A percentile compares a stretch with the other conserved stretches of the same genome.
Conservation (phyloP, 176 grass and related monocot species). For the Pontederia paniculata region DNA sequence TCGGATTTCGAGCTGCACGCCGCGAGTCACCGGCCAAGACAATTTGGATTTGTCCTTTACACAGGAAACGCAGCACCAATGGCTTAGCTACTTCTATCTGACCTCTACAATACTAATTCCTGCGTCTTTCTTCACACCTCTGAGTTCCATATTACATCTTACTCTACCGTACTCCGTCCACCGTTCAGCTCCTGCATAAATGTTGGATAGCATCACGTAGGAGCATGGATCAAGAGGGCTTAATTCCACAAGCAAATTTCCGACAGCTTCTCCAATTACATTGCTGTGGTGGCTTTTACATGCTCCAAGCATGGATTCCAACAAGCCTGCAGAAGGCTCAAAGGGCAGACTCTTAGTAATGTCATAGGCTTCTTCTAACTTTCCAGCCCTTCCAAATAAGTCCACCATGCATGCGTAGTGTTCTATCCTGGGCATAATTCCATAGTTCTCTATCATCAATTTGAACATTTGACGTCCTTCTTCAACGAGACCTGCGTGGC, state of each 20-base stretch:
- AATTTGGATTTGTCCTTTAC: too few relatives aligned
- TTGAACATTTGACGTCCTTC: slow-evolving; percentile 46
- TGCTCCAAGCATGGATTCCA: slow-evolving; percentile 65
- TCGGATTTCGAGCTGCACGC: too few relatives aligned
- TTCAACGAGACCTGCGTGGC: slow-evolving; percentile 44
- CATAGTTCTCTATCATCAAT: slow-evolving; percentile 33
- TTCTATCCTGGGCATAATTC: slow-evolving; percentile 46
- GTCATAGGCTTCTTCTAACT: slow-evolving; percentile 56
- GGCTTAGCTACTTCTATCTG: slow-evolving; percentile 9
- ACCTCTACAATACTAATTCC: slow-evolving; percentile 40
- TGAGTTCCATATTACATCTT: slow-evolving; percentile 45
- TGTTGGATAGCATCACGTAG: slow-evolving; percentile 69
- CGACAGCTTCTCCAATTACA: slow-evolving; percentile 44
- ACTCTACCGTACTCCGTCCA: slow-evolving; percentile 47
- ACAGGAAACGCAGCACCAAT: too few relatives aligned
- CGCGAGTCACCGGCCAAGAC: too few relatives aligned
- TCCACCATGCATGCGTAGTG: slow-evolving; percentile 72
- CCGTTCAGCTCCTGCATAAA: slow-evolving; percentile 52
- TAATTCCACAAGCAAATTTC: slow-evolving; percentile 34
- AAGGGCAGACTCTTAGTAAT: slow-evolving; percentile 43
- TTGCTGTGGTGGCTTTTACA: slow-evolving; percentile 50
- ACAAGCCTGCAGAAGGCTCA: slow-evolving; percentile 42
- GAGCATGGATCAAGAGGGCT: slow-evolving; percentile 32
- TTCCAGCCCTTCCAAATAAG: slow-evolving; percentile 50
- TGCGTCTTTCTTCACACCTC: slow-evolving; percentile 45